Base-by-base conservation (phyloP, 148 eudicot genomes). In the Persicaria tinctoria region DNA sequence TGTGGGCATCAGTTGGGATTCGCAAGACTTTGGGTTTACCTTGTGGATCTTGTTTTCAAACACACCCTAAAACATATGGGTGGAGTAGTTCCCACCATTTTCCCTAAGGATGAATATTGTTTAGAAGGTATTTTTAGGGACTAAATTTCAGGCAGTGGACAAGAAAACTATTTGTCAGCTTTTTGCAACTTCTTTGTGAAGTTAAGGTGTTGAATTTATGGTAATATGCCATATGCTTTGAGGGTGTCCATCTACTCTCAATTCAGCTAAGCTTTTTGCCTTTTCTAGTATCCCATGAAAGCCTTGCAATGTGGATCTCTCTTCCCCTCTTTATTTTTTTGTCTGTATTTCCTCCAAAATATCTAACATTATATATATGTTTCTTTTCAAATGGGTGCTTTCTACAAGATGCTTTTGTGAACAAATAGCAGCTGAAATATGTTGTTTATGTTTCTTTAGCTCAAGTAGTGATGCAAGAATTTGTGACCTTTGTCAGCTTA, bases 271-370 rank as follows among this genome's bases (percentile, higher is more conserved):
- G 57, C 57, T 54, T 54, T 54, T 54, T 54, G 11, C 57, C 57
- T 53, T 53, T 53, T 53, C 57, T 53, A 3, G 57, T 13, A 53
- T 53, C 57, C 57, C 16, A 53, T 53, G 57, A 53, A 53, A 13
- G 57, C 57, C 57, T 53, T 53, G 57, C 57, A 53, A 53, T 53
- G 57, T 53, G 57, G 57, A 13, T 53, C 16, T 53, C 57, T 53
- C 57, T 13, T 53, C 57, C 57, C 57, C 57, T 1, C 16, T 53
- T 53, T 53, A 20, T 20, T 20, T 32, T 32, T 32, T 32, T 32
- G 38, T 32, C 38, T 32, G 57, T 16, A 1, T 50, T 50, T 13
- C 57, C 57, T 4, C 57, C 16, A 5, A 51, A 8, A 51, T 50
- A 50, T 10, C 14, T 11, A 11, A 53, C 5, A 5, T 53, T 53